These are phyloP conservation scores for Umbelopsis sp. DNA, from an alignment of 371 early-diverging fungal species.

Conservation along the genomic window DNA sequence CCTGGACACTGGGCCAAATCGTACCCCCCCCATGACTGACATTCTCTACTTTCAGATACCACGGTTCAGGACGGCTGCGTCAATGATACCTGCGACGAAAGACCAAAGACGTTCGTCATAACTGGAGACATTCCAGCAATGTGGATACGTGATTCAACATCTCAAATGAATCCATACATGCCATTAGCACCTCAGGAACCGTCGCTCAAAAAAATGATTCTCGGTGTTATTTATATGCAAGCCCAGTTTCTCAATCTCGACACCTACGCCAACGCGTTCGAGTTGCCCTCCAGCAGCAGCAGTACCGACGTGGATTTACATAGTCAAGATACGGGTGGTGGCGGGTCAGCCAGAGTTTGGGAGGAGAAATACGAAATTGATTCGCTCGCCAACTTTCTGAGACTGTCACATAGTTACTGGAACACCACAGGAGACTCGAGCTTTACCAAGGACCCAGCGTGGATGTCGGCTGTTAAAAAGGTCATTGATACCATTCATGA, in stretches of 20 bases:
- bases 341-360: conserved; percentile 26
- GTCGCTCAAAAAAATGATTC: conserved; percentile 44
- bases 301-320: conserved; percentile 25
- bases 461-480: conserved; percentile 44
- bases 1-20: neutral
- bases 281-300: conserved; percentile 45
- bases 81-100: conserved; percentile 24
- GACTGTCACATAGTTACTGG: conserved; percentile 53
- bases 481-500: conserved; percentile 34
- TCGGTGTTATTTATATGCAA: conserved; percentile 59
- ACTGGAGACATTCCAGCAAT: conserved; percentile 74
- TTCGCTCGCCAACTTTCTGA: conserved; percentile 56
- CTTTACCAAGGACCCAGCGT: conserved; percentile 32
- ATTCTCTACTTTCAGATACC: conserved; percentile 56
- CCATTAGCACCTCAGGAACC: conserved; percentile 45
- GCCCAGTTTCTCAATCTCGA: conserved; percentile 54
- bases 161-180: conserved; percentile 63
- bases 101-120: conserved; percentile 59
- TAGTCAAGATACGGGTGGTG: neutral
- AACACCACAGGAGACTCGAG: conserved; percentile 41
- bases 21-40: neutral
- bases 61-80: conserved; percentile 43
- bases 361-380: conserved; percentile 62
- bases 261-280: conserved; percentile 57
- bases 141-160: conserved; percentile 74